A percentile compares a stretch with the other conserved stretches of the same genome.
Conservation (phyloP, 2,329 filamentous ascomycete species). For the Botrytis galanthina region DNA sequence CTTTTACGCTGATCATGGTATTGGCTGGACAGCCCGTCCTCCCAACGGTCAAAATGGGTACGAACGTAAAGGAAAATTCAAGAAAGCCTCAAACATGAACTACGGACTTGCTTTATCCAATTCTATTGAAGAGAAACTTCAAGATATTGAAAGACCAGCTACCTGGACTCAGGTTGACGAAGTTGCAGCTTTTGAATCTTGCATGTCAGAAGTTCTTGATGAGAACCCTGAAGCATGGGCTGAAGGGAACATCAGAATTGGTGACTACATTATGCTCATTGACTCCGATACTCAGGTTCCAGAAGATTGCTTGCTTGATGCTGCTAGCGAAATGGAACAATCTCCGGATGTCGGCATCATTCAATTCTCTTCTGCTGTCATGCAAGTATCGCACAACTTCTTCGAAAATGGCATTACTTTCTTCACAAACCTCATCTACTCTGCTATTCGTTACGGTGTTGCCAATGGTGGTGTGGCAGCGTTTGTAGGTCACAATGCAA, state of each 20-base stretch:
- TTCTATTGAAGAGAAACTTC: constrained; percentile 15
- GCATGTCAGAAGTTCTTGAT: constrained; percentile 51
- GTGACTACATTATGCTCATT: constrained; percentile 63
- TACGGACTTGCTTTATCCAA: constrained; percentile 51
- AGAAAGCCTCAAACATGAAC: constrained; percentile 67
- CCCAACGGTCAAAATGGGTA: constrained; percentile 59
- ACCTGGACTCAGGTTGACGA: constrained; percentile 39
- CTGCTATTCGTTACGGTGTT: constrained; percentile 67
- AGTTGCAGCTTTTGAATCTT: constrained; percentile 47
- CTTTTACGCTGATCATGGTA: constrained; percentile 67
- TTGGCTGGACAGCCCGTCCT: constrained; percentile 68
- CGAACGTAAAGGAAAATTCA: constrained; percentile 56
- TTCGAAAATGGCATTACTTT: constrained; percentile 75
- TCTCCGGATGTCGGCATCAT: constrained; percentile 70
- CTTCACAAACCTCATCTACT: constrained; percentile 77
- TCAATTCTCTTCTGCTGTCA: constrained; percentile 71
- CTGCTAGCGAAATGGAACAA: constrained; percentile 70
- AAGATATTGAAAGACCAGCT: constrained; percentile 1
- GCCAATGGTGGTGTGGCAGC: constrained; percentile 65
- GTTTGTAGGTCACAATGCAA: constrained; percentile 76
- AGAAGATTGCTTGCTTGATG: constrained; percentile 64
- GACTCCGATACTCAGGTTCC: constrained; percentile 70
- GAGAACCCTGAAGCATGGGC: constrained; percentile 53
- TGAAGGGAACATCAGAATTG: constrained; percentile 57
- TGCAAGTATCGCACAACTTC: constrained; percentile 70